Conservation (phyloP, 2,329 filamentous ascomycete genomes). For the Tolypocladium capitatum region DNA sequence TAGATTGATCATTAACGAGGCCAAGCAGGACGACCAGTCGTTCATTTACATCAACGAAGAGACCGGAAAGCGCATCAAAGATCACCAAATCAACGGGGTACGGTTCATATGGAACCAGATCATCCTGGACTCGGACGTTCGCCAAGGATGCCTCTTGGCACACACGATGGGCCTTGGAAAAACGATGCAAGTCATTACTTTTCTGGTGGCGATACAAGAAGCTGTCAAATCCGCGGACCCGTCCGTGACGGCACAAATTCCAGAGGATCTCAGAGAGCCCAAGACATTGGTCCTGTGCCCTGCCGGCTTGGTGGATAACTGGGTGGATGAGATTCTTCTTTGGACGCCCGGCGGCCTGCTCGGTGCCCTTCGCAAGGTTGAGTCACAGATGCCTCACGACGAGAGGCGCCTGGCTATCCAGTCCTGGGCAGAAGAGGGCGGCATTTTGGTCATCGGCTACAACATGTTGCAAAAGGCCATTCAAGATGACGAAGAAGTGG, state of each 20-base stretch:
- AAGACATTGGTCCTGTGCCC: conserved; percentile 66
- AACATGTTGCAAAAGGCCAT: conserved; percentile 42
- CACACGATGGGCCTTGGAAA: conserved; percentile 91
- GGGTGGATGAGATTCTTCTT: conserved; percentile 60
- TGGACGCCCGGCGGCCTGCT: conserved; percentile 51
- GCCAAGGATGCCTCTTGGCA: conserved; percentile 68
- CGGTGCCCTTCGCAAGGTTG: conserved; percentile 43
- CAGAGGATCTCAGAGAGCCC: conserved; percentile 45
- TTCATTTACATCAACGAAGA: conserved; percentile 51
- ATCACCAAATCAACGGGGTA: conserved; percentile 70
- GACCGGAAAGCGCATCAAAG: conserved; percentile 56
- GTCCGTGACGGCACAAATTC: conserved; percentile 51
- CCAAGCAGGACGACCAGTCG: conserved; percentile 44
- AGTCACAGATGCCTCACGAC: conserved; percentile 18
- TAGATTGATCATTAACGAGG: conserved; percentile 52
- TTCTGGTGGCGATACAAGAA: conserved; percentile 63
- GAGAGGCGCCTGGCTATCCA: conserved; percentile 33
- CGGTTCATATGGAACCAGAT: conserved; percentile 84
- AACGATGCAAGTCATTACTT: conserved; percentile 78
- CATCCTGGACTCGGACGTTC: conserved; percentile 41
- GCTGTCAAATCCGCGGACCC: conserved; percentile 46
- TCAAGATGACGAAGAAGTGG: conserved; percentile 16
- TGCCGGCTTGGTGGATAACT: conserved; percentile 63
- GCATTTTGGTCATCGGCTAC: conserved; percentile 68
- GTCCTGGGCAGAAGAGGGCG: conserved; percentile 51